These are phyloP conservation scores for Sarocladium strictum DNA, from an alignment of 2,329 filamentous ascomycete genomes.

Conservation along the genomic window DNA sequence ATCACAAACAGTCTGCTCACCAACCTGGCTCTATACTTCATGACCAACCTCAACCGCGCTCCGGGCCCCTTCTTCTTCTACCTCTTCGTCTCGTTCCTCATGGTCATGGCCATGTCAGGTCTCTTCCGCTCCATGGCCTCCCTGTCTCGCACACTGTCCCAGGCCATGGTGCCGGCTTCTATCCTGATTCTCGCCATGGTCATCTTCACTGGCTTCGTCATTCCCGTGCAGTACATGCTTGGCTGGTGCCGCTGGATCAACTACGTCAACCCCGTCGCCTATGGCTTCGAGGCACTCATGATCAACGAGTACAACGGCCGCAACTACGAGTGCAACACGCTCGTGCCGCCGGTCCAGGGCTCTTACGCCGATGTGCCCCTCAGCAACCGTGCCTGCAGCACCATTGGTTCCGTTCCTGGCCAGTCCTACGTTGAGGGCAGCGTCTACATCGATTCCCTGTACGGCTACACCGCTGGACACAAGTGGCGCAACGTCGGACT, in stretches of 20 bases:
- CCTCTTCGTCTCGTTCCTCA: slow-evolving; percentile 39
- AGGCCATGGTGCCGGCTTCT: slow-evolving; percentile 34
- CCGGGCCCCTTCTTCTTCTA: slow-evolving; percentile 41
- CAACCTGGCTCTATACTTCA: slow-evolving; percentile 36
- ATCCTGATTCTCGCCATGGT: slow-evolving; percentile 25
- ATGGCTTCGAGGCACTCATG: slow-evolving; percentile 60
- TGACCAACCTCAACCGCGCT: slow-evolving; percentile 33
- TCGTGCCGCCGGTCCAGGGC: slow-evolving; percentile 21
- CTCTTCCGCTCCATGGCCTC: slow-evolving; percentile 46
- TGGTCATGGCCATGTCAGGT: slow-evolving; percentile 59
- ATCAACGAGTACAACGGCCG: slow-evolving; percentile 54
- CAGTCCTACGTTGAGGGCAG: slow-evolving; percentile 37
- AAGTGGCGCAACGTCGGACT: slow-evolving; percentile 54
- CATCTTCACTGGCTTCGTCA: slow-evolving; percentile 42
- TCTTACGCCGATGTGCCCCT: slow-evolving; percentile 13
- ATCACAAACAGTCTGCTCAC: slow-evolving; percentile 29
- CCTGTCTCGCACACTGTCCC: slow-evolving; percentile 49
- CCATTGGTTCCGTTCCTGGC: slow-evolving; percentile 42
- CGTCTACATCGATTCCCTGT: slow-evolving; percentile 39
- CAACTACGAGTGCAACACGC: slow-evolving; percentile 20
- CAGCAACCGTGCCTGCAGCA: slow-evolving; percentile 36
- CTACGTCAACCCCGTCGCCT: slow-evolving; percentile 57
- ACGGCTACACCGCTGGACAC: slow-evolving; percentile 40
- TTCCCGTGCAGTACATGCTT: slow-evolving; percentile 40
- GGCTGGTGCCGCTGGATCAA: slow-evolving; percentile 63